Conservation (phyloP, 352 stramenopile genomes). For the Thraustotheca clavata region DNA sequence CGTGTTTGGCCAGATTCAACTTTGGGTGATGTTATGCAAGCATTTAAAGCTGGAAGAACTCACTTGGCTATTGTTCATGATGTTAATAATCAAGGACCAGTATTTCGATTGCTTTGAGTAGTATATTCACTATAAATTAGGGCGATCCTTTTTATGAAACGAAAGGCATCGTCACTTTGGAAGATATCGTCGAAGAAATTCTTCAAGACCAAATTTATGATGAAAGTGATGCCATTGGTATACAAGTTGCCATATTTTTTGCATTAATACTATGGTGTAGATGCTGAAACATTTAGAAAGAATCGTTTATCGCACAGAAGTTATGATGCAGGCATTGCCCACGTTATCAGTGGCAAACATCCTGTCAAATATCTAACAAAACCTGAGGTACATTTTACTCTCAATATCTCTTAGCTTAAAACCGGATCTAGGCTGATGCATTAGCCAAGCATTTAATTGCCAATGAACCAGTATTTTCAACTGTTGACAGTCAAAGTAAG, state of each 20-base stretch:
- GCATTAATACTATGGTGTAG: slow-evolving; percentile 14
- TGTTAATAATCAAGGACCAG: slow-evolving; percentile 68
- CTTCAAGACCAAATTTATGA: slow-evolving; percentile 94
- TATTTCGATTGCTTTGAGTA: slow-evolving; percentile 44
- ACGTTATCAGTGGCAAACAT: slow-evolving; percentile 4
- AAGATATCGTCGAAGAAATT: slow-evolving; percentile 99
- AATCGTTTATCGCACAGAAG: slow-evolving; percentile 16
- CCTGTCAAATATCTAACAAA: neutral
- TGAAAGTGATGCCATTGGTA: slow-evolving; percentile 77
- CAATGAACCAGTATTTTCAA: slow-evolving; percentile 12
- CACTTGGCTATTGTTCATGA: slow-evolving; percentile 70
- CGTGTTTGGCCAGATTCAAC: slow-evolving; percentile 59
- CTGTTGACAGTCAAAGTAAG: slow-evolving; percentile 4
- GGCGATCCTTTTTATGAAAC: slow-evolving; percentile 95
- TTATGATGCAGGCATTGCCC: slow-evolving; percentile 12
- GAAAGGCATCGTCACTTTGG: slow-evolving; percentile 95
- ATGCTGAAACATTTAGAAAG: slow-evolving; percentile 17
- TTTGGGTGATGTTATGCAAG: slow-evolving; percentile 56
- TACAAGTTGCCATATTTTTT: neutral
- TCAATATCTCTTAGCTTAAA: neutral
- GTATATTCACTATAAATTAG: slow-evolving; percentile 36
- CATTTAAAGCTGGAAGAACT: slow-evolving; percentile 66
- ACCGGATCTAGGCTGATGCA: neutral
- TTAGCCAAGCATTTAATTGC: slow-evolving; percentile 18
- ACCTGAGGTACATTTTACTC: neutral